Evolutionary conservation across 495 filamentous ascomycete genomes (phyloP), one percentile per base, ranked within the genome.

Genomic region (Penicillium ochrochloron): DNA sequence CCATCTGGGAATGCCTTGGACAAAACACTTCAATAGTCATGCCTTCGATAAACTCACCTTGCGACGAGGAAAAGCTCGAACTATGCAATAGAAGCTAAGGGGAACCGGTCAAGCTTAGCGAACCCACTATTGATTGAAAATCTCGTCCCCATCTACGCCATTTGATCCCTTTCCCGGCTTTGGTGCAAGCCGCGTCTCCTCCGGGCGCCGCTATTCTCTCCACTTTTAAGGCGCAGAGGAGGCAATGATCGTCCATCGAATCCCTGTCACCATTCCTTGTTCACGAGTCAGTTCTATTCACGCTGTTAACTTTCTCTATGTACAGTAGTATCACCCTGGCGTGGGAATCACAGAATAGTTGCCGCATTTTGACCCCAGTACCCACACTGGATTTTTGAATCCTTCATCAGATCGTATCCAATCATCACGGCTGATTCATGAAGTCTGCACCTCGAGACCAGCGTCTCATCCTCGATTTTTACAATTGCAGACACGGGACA

Each of bases 171-270:
- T 48, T 48, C 10, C 44, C 44, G 10, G 44, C 14, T 25, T 25
- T 48, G 15, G 44, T 25, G 44, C 21, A 48, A 48, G 44, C 44
- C 21, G 44, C 44, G 44, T 21, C 44, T 23, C 5, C 44, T 25
- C 15, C 14, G 7, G 44, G 5, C 44, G 44, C 21, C 44, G 0
- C 44, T 19, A 48, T 48, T 3, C 44, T 48, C 44, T 25, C 44
- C 44, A 48, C 44, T 48, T 48, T 48, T 23, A 48, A 12, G 44
- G 44, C 44, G 44, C 44, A n/a, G n/a, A n/a, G 5, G 9, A 48
- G 44, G 44, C 19, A 48, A 25, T 46, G 44, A 48, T 48, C 44
- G 21, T 3, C 44, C 21, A 48, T 19, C 9, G 23, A 12, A 23
- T 14, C 44, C 44, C 44, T 21, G 21, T 19, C 44, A 23, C 10